Percentiles rank a stretch among this genome's conserved stretches.
phyloP scores from a whole-genome alignment of 2,329 filamentous ascomycete species.

The Exophiala spinifera region DNA sequence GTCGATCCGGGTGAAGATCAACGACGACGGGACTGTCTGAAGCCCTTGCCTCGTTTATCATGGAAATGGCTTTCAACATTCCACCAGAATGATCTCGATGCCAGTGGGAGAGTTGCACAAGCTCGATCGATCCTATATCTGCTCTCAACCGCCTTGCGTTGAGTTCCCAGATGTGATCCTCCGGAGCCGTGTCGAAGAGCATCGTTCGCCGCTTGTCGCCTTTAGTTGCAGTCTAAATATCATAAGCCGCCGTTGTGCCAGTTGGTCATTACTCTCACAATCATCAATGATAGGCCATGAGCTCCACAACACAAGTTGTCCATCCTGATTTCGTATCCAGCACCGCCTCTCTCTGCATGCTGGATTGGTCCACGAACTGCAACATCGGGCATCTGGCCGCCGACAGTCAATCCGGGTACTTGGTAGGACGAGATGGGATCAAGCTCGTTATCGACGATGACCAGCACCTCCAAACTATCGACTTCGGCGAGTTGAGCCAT shows the following conservation, averaged over 20 bases:
- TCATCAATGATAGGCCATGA: constrained; percentile 53
- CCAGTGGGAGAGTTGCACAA: constrained; percentile 53
- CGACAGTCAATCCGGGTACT: constrained; percentile 43
- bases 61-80: constrained; percentile 48
- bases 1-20: constrained; percentile 54
- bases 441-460: constrained; percentile 56
- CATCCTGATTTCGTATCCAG: constrained; percentile 47
- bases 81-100: constrained; percentile 57
- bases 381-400: constrained; percentile 44
- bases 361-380: constrained; percentile 37
- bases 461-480: constrained; percentile 48
- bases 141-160: constrained; percentile 47
- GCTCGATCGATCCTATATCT: constrained; percentile 45
- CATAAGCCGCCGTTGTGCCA: background rate
- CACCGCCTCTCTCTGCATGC: constrained; percentile 41
- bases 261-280: constrained; percentile 36
- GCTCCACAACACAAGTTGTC: constrained; percentile 53
- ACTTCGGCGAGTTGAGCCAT: constrained; percentile 37
- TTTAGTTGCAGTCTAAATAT: constrained; percentile 45
- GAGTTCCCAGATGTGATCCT: constrained; percentile 51
- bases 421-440: constrained; percentile 51
- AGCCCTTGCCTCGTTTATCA: constrained; percentile 45
- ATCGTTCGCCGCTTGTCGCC: constrained; percentile 45
- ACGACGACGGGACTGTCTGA: constrained; percentile 36
- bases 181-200: constrained; percentile 55